Evolutionary conservation across 129 eudicot genomes (phyloP).

Genomic region (Chrysanthemum seticuspe): DNA sequence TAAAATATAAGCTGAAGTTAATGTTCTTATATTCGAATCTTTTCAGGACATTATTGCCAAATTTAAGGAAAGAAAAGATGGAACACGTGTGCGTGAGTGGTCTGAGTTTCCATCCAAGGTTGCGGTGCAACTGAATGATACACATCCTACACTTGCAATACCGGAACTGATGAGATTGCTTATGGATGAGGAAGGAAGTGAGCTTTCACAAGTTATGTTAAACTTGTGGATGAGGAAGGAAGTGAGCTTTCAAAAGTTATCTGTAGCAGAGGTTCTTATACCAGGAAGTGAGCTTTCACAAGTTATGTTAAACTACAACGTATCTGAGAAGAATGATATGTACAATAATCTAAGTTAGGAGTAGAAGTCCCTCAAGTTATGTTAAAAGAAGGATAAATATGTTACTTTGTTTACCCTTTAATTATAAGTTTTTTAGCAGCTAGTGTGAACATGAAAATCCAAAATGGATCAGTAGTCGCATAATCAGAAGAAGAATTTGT

Average conservation of each 20-base stretch:
- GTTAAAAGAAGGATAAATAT: no score
- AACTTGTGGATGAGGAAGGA: no score
- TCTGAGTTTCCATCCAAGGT: constrained; percentile 90
- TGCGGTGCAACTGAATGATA: constrained; percentile 26
- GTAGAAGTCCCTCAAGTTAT: no score
- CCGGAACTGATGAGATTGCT: constrained; percentile 79
- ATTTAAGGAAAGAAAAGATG: constrained; percentile 84
- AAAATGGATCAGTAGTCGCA: no score
- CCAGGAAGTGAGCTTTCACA: no score
- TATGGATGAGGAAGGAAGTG: constrained; percentile 97
- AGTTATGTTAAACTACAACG: no score
- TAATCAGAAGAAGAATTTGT: neutral
- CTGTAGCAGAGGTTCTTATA: no score
- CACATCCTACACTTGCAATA: constrained; percentile 33
- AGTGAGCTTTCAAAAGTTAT: no score
- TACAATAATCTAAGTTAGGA: neutral
- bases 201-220: no score
- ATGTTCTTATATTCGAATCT: constrained; percentile 15
- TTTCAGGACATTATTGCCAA: constrained; percentile 87
- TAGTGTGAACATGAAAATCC: no score
- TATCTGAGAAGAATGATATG: neutral
- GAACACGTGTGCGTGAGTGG: constrained; percentile 53
- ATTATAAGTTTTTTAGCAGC: no score
- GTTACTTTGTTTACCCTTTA: no score
- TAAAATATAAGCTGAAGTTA: neutral